Evolutionary conservation across 1,284 basidiomycete genomes (phyloP).

Genomic region (Malassezia brasiliensis): DNA sequence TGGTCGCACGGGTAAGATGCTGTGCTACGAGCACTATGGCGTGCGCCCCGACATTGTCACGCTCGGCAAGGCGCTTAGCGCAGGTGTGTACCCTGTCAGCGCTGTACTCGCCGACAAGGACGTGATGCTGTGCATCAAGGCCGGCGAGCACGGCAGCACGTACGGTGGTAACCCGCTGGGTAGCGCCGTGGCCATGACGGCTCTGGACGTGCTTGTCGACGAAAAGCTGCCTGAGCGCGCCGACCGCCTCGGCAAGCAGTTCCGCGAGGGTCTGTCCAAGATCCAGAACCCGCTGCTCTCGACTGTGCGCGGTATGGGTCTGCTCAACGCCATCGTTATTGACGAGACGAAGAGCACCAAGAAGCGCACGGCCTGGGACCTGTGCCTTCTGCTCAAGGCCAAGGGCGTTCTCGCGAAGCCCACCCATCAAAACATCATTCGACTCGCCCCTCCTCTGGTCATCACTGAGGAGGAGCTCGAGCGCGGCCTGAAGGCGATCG

Average conservation of each 20-base stretch:
- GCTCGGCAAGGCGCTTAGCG: conserved; percentile 89
- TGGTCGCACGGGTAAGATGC: conserved; percentile 41
- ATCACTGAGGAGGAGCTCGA: conserved; percentile 74
- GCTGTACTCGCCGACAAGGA: conserved; percentile 80
- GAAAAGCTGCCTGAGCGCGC: conserved; percentile 76
- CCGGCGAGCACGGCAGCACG: conserved; percentile 97
- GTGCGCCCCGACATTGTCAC: conserved; percentile 86
- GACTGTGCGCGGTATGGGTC: conserved; percentile 69
- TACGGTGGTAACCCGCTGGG: conserved; percentile 74
- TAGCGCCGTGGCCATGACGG: conserved; percentile 84
- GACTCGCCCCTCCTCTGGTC: conserved; percentile 88
- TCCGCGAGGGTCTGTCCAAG: conserved; percentile 50
- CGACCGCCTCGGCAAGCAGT: conserved; percentile 65
- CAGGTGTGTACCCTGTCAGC: conserved; percentile 93
- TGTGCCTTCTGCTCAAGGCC: conserved; percentile 84
- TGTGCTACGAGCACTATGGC: conserved; percentile 65
- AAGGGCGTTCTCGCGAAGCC: conserved; percentile 87
- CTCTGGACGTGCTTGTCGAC: conserved; percentile 74
- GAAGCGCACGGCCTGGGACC: conserved; percentile 83
- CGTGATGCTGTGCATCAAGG: conserved; percentile 85
- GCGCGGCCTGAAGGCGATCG: conserved; percentile 67
- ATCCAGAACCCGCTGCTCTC: conserved; percentile 56
- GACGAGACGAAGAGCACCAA: conserved; percentile 68
- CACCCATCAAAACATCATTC: conserved; percentile 90
- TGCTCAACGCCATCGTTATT: conserved; percentile 89